Base-by-base conservation (phyloP, 768 basidiomycete genomes). In the Coprinopsis strossmayeri region DNA sequence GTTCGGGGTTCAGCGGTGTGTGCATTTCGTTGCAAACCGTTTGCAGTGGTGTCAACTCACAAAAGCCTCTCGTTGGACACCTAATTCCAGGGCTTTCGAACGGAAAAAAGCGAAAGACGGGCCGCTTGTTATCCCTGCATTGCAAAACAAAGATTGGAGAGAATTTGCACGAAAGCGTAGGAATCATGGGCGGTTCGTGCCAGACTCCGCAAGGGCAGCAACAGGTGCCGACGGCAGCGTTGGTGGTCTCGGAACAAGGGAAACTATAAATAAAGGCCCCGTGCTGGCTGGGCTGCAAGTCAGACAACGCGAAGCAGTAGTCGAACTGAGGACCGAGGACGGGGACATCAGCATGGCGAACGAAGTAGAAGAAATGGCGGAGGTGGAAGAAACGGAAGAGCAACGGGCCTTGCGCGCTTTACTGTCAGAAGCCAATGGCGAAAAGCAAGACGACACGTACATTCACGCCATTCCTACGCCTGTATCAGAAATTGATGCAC, bases 121-220 rank as follows among this genome's bases (percentile, higher is more conserved):
- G 3, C 88, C 88, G 0, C 75, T 96, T 7, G 81, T 96, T 30
- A 98, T 99, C 38, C 84, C 94, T 13, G 72, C 91, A 1, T 71
- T 90, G 38, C 72, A 91, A 57, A 95, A 97, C 59, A 78, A 81
- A 23, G 94, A 99, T 61, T 99, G 95, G 95, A 72, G 91, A 34
- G 86, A 82, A 45, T 66, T 81, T 5, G 88, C 89, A 13, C 74
- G 85, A 34, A 83, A 79, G 61, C 73, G 87, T 58, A 79, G 73
- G 37, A 68, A 64, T 23, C 70, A 61, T 7, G 64, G 66, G 11
- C 73, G 78, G 35, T 92, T 79, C 57, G 70, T 91, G 7, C 91
- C 91, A 1, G 73, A 77, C 1, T 76, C 79, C 26, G 79, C 76
- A 2, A 68, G 68, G 34, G 78, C 72, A 13, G 52, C 67, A 20